phyloP scores from a whole-genome alignment of 2,329 filamentous ascomycete species.

The Aspergillus japonicus region DNA sequence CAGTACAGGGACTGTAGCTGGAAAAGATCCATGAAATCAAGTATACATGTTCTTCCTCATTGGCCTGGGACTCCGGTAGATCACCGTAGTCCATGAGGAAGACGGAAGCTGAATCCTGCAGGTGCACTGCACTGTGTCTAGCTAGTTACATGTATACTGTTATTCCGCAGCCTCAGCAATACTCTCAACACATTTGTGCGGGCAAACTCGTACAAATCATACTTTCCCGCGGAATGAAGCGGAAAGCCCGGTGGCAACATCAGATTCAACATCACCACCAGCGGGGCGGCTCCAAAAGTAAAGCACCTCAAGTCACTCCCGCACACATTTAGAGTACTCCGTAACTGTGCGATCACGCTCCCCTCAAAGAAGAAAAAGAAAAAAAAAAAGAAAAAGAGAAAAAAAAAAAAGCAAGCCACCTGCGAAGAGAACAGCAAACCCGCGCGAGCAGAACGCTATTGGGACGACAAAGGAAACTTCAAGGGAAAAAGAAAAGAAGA shows the following conservation, averaged over 20 bases:
- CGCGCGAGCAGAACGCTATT: too few species aligned
- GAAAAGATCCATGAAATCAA: neutral
- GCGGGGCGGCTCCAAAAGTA: neutral
- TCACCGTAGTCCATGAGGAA: neutral
- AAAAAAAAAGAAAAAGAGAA: too few species aligned
- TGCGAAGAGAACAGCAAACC: too few species aligned
- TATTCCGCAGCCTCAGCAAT: neutral
- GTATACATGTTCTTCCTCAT: neutral
- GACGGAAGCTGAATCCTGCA: neutral
- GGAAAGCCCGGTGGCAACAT: neutral
- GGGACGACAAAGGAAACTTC: too few species aligned
- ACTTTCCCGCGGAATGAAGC: neutral
- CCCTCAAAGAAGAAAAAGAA: too few species aligned
- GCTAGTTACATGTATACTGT: neutral
- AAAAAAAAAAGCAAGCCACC: too few species aligned
- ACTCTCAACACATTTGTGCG: neutral
- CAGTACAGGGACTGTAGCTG: neutral
- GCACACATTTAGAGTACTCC: neutral
- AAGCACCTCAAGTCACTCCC: neutral
- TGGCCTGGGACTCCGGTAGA: constrained; percentile 1
- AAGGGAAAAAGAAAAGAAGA: neutral
- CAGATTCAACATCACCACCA: neutral
- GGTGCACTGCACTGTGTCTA: neutral
- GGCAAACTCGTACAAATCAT: neutral
- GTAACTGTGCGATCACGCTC: too few species aligned